These are phyloP conservation scores for Hyaloscypha bicolor DNA, from an alignment of 495 filamentous ascomycete species.

Conservation along the genomic window DNA sequence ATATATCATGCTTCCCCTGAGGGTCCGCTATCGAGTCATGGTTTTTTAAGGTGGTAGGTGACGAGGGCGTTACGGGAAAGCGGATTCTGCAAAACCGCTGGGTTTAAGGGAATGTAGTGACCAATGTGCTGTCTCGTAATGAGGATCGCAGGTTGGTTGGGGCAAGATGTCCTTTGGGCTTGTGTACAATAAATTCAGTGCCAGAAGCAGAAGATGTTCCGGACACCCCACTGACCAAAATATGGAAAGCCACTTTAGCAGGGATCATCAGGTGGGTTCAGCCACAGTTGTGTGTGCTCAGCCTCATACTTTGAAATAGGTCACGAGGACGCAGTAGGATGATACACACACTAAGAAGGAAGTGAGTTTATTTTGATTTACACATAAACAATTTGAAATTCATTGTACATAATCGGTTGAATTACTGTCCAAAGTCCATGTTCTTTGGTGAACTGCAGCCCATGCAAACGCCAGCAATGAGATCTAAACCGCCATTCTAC, in stretches of 20 bases:
- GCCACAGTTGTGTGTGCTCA: not conserved
- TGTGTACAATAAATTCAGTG: not conserved
- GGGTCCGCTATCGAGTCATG: conserved; percentile 28
- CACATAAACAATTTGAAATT: not conserved
- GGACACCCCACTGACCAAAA: not conserved
- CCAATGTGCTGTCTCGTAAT: not conserved
- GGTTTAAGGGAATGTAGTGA: not conserved
- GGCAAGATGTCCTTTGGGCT: not conserved
- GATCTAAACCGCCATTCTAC: conserved; percentile 27
- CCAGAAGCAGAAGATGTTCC: not conserved
- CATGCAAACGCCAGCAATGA: conserved; percentile 27
- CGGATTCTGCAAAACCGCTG: not conserved
- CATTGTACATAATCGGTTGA: not conserved
- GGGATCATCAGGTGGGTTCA: too few relatives aligned
- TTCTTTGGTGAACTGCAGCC: not conserved
- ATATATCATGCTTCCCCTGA: conserved; percentile 22
- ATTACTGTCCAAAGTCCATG: not conserved
- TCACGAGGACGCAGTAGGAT: too few relatives aligned
- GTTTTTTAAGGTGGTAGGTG: conserved; percentile 15
- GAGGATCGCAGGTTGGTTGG: not conserved
- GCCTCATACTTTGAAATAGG: not conserved
- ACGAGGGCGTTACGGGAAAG: not conserved
- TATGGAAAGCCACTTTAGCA: not conserved
- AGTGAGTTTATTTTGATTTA: not conserved
- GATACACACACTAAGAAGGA: not conserved